Conservation (phyloP, 805 yeast genomes). For the Candida palmyrensis region DNA sequence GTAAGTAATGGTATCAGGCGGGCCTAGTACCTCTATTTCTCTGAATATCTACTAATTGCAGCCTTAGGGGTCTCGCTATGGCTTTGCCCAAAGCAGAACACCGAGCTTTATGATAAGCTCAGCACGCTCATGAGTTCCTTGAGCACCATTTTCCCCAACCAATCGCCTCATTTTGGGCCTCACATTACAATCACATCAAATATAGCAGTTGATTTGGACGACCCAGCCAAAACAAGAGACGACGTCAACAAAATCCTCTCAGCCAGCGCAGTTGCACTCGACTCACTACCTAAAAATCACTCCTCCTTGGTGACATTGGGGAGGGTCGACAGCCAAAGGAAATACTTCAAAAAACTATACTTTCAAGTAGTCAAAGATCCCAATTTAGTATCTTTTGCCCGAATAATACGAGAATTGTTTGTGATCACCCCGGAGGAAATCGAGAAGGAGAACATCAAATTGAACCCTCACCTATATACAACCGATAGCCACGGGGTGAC, state of each 20-base stretch:
- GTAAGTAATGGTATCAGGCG: constrained; percentile 7
- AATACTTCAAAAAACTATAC: constrained; percentile 49
- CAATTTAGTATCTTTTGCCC: constrained; percentile 47
- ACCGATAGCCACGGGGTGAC: constrained; percentile 26
- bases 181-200: constrained; percentile 74
- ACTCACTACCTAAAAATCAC: constrained; percentile 37
- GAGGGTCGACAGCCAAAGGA: constrained; percentile 42
- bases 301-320: constrained; percentile 36
- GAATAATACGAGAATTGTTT: constrained; percentile 52
- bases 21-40: not conserved
- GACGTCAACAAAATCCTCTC: constrained; percentile 58
- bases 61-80: constrained; percentile 55
- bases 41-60: constrained; percentile 6
- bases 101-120: constrained; percentile 52
- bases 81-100: constrained; percentile 62
- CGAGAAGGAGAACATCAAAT: constrained; percentile 29
- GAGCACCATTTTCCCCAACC: constrained; percentile 65
- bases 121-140: constrained; percentile 58
- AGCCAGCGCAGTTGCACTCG: constrained; percentile 52
- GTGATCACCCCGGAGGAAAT: constrained; percentile 40
- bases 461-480: constrained; percentile 36
- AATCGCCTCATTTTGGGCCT: constrained; percentile 64
- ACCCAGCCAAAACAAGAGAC: constrained; percentile 35
- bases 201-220: constrained; percentile 38
- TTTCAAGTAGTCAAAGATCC: constrained; percentile 43